A percentile compares a stretch with the other conserved stretches of the same genome.
These are phyloP conservation scores for Naganishia vaughanmartiniae DNA, from an alignment of 768 basidiomycete genomes.

Conservation along the genomic window DNA sequence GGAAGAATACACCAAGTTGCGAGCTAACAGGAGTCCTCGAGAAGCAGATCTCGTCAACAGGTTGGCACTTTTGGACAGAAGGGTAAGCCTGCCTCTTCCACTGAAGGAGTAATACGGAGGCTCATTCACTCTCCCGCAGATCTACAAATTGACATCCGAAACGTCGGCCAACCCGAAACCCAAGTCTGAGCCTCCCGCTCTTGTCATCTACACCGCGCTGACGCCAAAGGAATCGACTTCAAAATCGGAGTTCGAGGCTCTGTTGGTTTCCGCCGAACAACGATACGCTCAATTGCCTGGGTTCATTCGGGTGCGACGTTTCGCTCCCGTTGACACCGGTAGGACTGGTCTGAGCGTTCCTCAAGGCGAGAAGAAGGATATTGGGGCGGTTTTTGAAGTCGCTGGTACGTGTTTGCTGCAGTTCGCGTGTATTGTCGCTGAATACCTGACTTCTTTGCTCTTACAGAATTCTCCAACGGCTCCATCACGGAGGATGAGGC, in stretches of 20 bases:
- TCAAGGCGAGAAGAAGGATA: slow-evolving; percentile 24
- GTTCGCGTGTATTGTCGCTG: no score
- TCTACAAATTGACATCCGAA: slow-evolving; percentile 30
- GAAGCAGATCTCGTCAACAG: slow-evolving; percentile 27
- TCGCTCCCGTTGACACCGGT: slow-evolving; percentile 21
- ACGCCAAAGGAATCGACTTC: slow-evolving; percentile 21
- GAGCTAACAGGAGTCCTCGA: slow-evolving; percentile 30
- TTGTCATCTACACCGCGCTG: slow-evolving; percentile 29
- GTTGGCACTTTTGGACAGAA: slow-evolving; percentile 26
- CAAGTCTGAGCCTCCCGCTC: slow-evolving; percentile 9
- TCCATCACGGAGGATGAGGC: background rate
- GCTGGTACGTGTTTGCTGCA: slow-evolving; percentile 16
- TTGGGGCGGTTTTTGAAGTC: slow-evolving; percentile 20
- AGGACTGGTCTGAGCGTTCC: slow-evolving; percentile 17
- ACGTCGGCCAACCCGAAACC: slow-evolving; percentile 21
- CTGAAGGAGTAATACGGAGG: background rate
- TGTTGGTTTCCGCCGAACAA: slow-evolving; percentile 20
- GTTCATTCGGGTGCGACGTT: slow-evolving; percentile 26
- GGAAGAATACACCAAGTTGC: slow-evolving; percentile 30
- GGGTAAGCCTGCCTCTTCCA: slow-evolving; percentile 5
- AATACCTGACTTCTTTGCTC: background rate
- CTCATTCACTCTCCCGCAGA: slow-evolving; percentile 11
- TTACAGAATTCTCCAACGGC: slow-evolving; percentile 29
- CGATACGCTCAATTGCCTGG: slow-evolving; percentile 27
- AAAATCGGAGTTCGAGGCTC: slow-evolving; percentile 17